Evolutionary conservation across 192 early-diverging fungal species (phyloP).

Genomic region (Entomortierella beljakovae): DNA sequence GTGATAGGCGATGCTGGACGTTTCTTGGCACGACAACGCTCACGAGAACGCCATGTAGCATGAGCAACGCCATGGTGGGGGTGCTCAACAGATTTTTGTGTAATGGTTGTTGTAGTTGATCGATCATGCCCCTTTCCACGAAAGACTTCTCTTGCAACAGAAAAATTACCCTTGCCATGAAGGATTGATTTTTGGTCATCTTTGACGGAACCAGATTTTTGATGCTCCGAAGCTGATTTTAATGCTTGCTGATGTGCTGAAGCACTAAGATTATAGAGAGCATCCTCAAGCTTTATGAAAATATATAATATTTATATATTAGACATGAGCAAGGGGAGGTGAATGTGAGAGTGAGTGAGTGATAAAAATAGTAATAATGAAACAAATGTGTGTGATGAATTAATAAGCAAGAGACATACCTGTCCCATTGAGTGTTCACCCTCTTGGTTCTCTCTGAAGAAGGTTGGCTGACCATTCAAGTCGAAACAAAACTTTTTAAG

Average conservation of each 20-base stretch:
- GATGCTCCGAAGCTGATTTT: constrained; percentile 32
- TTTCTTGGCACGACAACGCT: constrained; percentile 50
- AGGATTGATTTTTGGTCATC: constrained; percentile 11
- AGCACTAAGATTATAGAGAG: constrained; percentile 58
- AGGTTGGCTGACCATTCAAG: constrained; percentile 76
- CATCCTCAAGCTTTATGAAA: constrained; percentile 54
- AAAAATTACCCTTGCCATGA: constrained; percentile 17
- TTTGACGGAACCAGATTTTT: constrained; percentile 3
- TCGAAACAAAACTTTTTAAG: constrained; percentile 87
- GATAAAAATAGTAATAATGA: background rate
- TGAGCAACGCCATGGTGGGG: constrained; percentile 13
- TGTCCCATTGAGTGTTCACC: constrained; percentile 60
- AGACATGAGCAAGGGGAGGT: too few species aligned
- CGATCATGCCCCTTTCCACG: constrained; percentile 18
- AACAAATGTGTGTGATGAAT: background rate
- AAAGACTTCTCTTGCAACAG: constrained; percentile 22
- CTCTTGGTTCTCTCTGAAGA: constrained; percentile 72
- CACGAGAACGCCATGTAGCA: constrained; percentile 27
- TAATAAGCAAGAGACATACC: constrained; percentile 4
- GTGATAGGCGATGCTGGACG: constrained; percentile 53
- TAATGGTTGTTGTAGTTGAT: constrained; percentile 36
- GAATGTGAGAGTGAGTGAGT: background rate
- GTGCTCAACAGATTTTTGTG: constrained; percentile 27
- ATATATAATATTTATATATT: background rate
- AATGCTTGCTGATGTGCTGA: constrained; percentile 47